These are phyloP conservation scores for Suillus sp. DNA, from an alignment of 768 basidiomycete species.

Conservation along the genomic window DNA sequence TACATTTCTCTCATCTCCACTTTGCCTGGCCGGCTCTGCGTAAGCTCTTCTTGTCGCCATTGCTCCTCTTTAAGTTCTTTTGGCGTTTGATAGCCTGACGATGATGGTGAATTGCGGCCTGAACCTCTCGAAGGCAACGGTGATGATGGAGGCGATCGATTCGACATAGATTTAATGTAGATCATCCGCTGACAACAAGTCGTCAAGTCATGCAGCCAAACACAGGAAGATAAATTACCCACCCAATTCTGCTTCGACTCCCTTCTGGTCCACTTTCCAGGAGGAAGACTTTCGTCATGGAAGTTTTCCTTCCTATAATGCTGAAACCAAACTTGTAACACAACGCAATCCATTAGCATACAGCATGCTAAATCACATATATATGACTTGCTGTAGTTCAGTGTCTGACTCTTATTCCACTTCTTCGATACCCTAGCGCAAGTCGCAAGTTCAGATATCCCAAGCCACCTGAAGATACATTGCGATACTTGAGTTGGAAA, in stretches of 20 bases:
- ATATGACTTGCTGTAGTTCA: constrained; percentile 76
- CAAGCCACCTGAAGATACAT: constrained; percentile 66
- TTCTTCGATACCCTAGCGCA: constrained; percentile 83
- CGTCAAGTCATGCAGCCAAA: constrained; percentile 12
- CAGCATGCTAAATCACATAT: background rate
- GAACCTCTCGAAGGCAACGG: constrained; percentile 41
- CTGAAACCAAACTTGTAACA: constrained; percentile 83
- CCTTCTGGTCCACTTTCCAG: constrained; percentile 88
- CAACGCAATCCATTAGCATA: background rate
- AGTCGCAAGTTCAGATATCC: constrained; percentile 66
- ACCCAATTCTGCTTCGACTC: constrained; percentile 97
- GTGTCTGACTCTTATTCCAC: constrained; percentile 86
- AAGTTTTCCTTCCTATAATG: constrained; percentile 88
- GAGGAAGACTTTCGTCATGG: constrained; percentile 73
- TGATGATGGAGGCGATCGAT: constrained; percentile 42
- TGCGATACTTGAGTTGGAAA: constrained; percentile 86
- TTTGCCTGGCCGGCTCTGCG: constrained; percentile 63
- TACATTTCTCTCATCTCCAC: constrained; percentile 89
- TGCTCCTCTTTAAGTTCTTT: constrained; percentile 77
- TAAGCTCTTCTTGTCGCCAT: constrained; percentile 57
- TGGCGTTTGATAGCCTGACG: constrained; percentile 76
- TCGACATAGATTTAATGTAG: constrained; percentile 42
- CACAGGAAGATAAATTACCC: constrained; percentile 24
- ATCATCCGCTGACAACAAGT: constrained; percentile 49
- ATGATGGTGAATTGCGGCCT: constrained; percentile 50